Evolutionary conservation across 441 rosid species (phyloP).

Genomic region (Dalechampia spathulata): DNA sequence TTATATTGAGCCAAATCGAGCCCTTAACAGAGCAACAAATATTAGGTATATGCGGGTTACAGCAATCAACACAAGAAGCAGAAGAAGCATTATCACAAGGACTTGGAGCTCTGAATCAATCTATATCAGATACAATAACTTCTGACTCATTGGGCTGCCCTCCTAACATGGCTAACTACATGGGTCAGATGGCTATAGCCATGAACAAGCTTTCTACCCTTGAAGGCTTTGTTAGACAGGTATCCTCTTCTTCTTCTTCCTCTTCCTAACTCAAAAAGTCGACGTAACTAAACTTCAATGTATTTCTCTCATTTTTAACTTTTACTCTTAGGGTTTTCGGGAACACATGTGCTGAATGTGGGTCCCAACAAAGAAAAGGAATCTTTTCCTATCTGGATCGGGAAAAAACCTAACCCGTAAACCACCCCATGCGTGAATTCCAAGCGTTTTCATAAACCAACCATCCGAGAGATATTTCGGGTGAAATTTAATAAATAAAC

Average conservation of each 20-base stretch:
- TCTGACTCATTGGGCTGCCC: constrained; percentile 73
- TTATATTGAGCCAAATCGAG: constrained; percentile 62
- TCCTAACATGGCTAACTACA: constrained; percentile 81
- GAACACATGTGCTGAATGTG: not conserved
- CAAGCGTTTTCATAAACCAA: no score
- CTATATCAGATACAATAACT: constrained; percentile 76
- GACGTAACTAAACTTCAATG: not conserved
- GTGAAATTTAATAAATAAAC: no score
- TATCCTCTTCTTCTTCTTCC: constrained; percentile 8
- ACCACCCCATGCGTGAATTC: constrained; percentile 35
- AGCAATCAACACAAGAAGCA: constrained; percentile 82
- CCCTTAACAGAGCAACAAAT: constrained; percentile 88
- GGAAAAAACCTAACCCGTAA: constrained; percentile 25
- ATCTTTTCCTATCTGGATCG: constrained; percentile 17
- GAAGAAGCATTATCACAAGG: constrained; percentile 94
- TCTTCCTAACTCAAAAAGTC: not conserved
- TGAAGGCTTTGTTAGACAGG: constrained; percentile 93
- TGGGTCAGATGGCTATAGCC: constrained; percentile 94
- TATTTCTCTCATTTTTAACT: no score
- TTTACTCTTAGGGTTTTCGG: no score
- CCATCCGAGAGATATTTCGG: no score
- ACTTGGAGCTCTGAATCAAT: constrained; percentile 75
- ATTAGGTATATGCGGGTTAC: constrained; percentile 74
- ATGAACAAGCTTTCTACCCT: constrained; percentile 86
- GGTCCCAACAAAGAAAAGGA: constrained; percentile 18